Percentiles rank a stretch among this genome's conserved stretches.
Evolutionary conservation across 2,329 filamentous ascomycete species (phyloP).

Genomic region (Calonectria montana): DNA sequence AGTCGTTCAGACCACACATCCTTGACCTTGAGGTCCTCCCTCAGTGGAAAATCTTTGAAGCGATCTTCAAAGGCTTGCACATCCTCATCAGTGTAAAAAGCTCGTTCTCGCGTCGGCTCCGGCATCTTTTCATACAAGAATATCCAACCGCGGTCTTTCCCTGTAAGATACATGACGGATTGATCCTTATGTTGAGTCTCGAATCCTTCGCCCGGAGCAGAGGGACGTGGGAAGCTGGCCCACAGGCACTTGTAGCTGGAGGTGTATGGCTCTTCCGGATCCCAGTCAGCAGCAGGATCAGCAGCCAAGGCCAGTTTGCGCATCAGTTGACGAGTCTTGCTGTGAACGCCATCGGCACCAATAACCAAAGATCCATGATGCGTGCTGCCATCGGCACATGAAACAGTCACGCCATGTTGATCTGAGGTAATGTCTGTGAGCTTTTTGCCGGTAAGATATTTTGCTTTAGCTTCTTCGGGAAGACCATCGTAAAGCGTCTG

Average conservation of each 20-base stretch:
- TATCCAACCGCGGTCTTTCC: not conserved
- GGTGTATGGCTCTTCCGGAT: not conserved
- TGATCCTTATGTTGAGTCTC: not conserved
- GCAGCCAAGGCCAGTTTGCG: not conserved
- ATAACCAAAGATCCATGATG: constrained; percentile 28
- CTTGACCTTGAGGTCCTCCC: not conserved
- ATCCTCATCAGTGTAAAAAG: not conserved
- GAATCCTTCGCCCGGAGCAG: not conserved
- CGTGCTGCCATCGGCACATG: constrained; percentile 26
- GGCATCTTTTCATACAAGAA: not conserved
- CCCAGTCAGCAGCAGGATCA: not conserved
- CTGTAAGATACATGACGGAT: not conserved
- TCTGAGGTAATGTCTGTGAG: constrained; percentile 12
- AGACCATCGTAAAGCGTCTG: constrained; percentile 28
- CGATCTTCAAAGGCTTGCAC: constrained; percentile 6
- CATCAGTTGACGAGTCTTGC: constrained; percentile 19
- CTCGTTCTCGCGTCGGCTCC: not conserved
- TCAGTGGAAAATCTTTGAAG: not conserved
- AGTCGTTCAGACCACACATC: not conserved
- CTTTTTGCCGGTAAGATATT: constrained; percentile 26
- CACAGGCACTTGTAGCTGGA: not conserved
- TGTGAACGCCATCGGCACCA: constrained; percentile 35
- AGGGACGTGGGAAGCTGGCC: not conserved
- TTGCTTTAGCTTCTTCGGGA: constrained; percentile 3
- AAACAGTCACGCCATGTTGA: constrained; percentile 15